Base-by-base conservation (phyloP, 169 alveolate genomes). In the Ichthyophthirius multifiliis region DNA sequence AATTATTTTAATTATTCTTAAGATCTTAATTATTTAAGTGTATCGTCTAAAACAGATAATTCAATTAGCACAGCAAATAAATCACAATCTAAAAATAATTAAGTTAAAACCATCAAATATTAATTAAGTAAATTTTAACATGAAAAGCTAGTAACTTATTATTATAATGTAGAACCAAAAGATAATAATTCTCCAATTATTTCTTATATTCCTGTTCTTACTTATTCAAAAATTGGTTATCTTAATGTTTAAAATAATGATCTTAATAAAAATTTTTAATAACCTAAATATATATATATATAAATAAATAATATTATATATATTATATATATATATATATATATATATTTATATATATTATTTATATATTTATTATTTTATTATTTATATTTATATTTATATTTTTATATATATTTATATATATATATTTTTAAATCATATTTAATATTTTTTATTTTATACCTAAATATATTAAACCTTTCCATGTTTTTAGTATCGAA, bases 31-130 rank as follows among this genome's bases (percentile, higher is more conserved):
- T 37, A 20, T 35, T 55, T 65, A 9, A 34, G 41, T 16, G 41
- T 30, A 32, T 76, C 83, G 12, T 35, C 35, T 4, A 76, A 23
- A 23, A 75, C 83, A 39, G 75, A 31, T 10, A 47, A 39, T 76
- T 76, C 83, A 18, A 76, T 76, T 30, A 76, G 62, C 3, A 76
- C 62, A 39, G 48, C 62, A 43, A 76, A 76, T 23, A 76, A 63
- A 76, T 76, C 83, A 55, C 83, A 76, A 5, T 76, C 83, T 32
- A 76, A 39, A 31, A 76, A 41, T 5, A 76, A 75, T 43, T 76
- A 43, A 15, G 62, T 45, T 16, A 76, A 55, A 75, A 76, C 62
- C 1, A 76, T 76, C 39, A 76, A 63, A 62, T 76, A 76, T 30
- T 76, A 47, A 62, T 76, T 76, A 6, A 76, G 43, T 41, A 76